A percentile compares a stretch with the other conserved stretches of the same genome.
Conservation (phyloP, 257 asterid genomes). For the Solanum chmielewskii region DNA sequence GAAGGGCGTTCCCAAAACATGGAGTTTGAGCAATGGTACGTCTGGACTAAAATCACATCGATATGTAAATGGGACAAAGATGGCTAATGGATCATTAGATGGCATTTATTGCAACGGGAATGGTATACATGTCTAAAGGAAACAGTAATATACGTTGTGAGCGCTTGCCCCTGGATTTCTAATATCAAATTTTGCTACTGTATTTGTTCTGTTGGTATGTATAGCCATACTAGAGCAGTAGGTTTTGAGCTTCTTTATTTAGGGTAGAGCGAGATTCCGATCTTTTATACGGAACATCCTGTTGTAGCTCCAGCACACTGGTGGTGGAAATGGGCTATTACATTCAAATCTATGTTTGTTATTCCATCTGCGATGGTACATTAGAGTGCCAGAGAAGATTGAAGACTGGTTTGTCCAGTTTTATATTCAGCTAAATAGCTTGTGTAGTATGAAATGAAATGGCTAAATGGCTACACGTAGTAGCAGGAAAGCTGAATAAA, state of each 20-base stretch:
- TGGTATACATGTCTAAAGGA: slow-evolving; percentile 19
- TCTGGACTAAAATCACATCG: slow-evolving; percentile 8
- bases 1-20: slow-evolving; percentile 3
- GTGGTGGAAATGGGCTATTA: background rate
- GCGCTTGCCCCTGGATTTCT: background rate
- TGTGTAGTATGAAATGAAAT: background rate
- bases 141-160: background rate
- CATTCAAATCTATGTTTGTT: background rate
- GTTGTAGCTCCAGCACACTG: slow-evolving; percentile 7
- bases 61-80: slow-evolving; percentile 12
- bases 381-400: background rate
- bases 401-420: background rate
- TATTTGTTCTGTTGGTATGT: background rate
- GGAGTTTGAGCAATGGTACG: slow-evolving; percentile 8
- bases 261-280: slow-evolving; percentile 19
- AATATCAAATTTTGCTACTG: background rate
- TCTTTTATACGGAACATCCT: slow-evolving; percentile 17
- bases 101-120: slow-evolving; percentile 17
- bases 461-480: background rate
- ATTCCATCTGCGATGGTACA: background rate
- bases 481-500: background rate
- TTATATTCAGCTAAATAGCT: background rate
- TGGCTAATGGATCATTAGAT: slow-evolving; percentile 17
- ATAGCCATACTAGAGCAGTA: background rate
- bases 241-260: slow-evolving; percentile 6